Evolutionary conservation across 202 grass and related monocot species (phyloP), one percentile per base, ranked within the genome.

Genomic region (Alloteropsis angusta): DNA sequence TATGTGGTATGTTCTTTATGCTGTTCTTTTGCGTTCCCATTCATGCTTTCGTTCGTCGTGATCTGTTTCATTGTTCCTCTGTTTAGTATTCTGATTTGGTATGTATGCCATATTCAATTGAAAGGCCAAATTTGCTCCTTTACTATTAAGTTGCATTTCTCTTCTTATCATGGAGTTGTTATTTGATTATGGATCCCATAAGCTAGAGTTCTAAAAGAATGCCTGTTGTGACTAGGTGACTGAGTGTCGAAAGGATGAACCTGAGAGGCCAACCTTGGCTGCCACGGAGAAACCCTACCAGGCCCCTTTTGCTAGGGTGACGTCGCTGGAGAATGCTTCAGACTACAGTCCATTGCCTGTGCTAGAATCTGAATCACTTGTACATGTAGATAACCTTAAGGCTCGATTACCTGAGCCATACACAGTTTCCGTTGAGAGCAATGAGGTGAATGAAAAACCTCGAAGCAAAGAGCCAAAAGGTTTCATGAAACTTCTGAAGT

Each of bases 401-500:
- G 71, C 84, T 74, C 87, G 46, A 43, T 42, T 90, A 3, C 80
- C 71, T 30, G 78, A 87, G 14, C 60, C 72, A 58, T 60, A 30
- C 9, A 54, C 78, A 35, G 67, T 83, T 57, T 85, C 87, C 48
- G 72, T 55, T 21, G 78, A 85, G 35, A 86, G 50, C 22, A 65
- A 76, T 81, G 82, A 80, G 62, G 66, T 60, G 68, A 69, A 28
- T 63, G 91, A 86, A 39, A 99, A 86, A 49, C 68, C 78, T 70
- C 84, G 82, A 45, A 91, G 73, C 78, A 98, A 89, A 84, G 94
- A 92, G 79, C 71, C 91, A 48, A 97, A 90, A 82, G 96, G 96
- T 3, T 91, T 98, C 45, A 91, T 87, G 54, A 98, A 98, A 75
- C 78, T 98, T 64, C 46, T 95, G 71, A 98, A 95, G 70, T 95